A percentile compares a stretch with the other conserved stretches of the same genome.
phyloP scores from a whole-genome alignment of 2,329 filamentous ascomycete species.

The Proliferodiscus dingleyae region DNA sequence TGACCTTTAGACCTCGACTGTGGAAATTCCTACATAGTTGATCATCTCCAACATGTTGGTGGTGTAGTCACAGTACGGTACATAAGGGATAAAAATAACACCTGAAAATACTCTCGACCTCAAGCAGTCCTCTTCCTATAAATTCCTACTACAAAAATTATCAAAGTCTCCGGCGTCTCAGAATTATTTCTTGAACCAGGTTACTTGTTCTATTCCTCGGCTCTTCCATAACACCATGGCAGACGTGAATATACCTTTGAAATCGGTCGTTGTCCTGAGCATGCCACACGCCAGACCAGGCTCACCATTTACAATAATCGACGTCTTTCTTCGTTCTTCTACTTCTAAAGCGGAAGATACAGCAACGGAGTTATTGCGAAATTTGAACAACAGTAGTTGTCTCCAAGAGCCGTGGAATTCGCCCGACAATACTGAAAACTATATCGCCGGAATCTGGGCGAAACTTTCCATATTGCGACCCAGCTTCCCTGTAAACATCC shows the following conservation, averaged over 20 bases:
- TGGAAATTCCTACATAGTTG: too few relatives aligned
- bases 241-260: background rate
- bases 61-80: too few relatives aligned
- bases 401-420: background rate
- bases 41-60: too few relatives aligned
- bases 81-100: too few relatives aligned
- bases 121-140: too few relatives aligned
- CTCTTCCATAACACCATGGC: too few relatives aligned
- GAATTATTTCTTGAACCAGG: too few relatives aligned
- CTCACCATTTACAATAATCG: background rate
- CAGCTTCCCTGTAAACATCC: conserved; percentile 2
- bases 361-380: conserved; percentile 1
- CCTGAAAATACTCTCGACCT: too few relatives aligned
- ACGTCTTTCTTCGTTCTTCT: background rate
- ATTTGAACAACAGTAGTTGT: background rate
- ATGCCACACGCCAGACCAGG: background rate
- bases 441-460: background rate
- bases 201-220: too few relatives aligned
- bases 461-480: background rate
- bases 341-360: background rate
- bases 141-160: too few relatives aligned
- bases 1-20: too few relatives aligned
- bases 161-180: too few relatives aligned
- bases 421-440: background rate
- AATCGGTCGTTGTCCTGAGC: background rate